A percentile compares a stretch with the other conserved stretches of the same genome.
Evolutionary conservation across 2,329 filamentous ascomycete genomes (phyloP).

Genomic region (Pseudocercospora fuligena): DNA sequence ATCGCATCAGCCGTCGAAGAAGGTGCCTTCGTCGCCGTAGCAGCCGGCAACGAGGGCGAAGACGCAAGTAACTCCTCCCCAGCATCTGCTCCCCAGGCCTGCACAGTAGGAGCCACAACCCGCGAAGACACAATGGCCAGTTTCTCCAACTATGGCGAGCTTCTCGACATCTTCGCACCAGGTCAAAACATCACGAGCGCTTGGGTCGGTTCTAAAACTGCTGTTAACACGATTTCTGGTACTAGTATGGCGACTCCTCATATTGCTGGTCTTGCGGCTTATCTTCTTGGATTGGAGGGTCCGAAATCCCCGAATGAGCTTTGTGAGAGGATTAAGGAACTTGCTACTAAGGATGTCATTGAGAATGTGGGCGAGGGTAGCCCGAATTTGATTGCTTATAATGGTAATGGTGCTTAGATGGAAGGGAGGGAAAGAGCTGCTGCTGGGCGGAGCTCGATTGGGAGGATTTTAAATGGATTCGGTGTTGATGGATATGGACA

Average conservation of each 20-base stretch:
- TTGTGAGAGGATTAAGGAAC: conserved; percentile 19
- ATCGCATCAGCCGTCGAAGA: conserved; percentile 42
- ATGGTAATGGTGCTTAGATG: conserved; percentile 15
- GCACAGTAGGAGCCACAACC: conserved; percentile 46
- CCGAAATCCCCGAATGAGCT: conserved; percentile 12
- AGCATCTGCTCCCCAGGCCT: conserved; percentile 39
- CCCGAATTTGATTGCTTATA: conserved; percentile 24
- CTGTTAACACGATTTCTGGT: conserved; percentile 53
- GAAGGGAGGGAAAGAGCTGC: background rate
- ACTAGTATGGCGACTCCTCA: conserved; percentile 49
- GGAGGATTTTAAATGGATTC: background rate
- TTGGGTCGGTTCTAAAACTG: conserved; percentile 52
- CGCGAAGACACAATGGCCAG: conserved; percentile 38
- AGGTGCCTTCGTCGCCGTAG: conserved; percentile 46
- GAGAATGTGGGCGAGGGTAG: conserved; percentile 16
- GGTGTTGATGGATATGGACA: background rate
- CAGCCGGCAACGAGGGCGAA: conserved; percentile 43
- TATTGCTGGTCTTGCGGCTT: conserved; percentile 34
- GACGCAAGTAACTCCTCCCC: conserved; percentile 40
- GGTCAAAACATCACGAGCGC: conserved; percentile 56
- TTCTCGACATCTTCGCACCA: conserved; percentile 51
- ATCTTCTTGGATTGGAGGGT: conserved; percentile 25
- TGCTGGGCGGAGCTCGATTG: background rate
- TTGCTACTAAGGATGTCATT: conserved; percentile 19
- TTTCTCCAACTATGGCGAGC: conserved; percentile 47